Conservation (phyloP, 371 early-diverging fungal species). For the Sporodiniella umbellata region DNA sequence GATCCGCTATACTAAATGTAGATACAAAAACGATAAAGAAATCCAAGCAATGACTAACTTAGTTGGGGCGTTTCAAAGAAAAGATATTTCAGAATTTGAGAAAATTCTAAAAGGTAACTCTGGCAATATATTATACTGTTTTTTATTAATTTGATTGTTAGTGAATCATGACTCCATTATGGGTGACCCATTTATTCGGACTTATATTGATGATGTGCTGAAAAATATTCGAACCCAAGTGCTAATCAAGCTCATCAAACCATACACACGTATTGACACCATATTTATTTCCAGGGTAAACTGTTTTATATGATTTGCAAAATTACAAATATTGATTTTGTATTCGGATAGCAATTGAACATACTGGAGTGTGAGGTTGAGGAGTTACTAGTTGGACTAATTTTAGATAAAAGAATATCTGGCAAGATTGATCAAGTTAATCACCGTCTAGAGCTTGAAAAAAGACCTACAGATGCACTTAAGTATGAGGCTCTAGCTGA, state of each 20-base stretch:
- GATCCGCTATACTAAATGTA: slow-evolving; percentile 14
- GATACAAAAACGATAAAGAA: slow-evolving; percentile 86
- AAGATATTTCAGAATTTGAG: slow-evolving; percentile 86
- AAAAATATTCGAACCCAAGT: slow-evolving; percentile 89
- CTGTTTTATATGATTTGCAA: not conserved
- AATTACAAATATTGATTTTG: not conserved
- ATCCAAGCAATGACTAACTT: slow-evolving; percentile 91
- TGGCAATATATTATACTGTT: not conserved
- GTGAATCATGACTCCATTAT: slow-evolving; percentile 75
- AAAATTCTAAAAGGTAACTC: slow-evolving; percentile 61
- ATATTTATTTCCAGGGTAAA: slow-evolving; percentile 73
- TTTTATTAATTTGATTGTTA: slow-evolving; percentile 11
- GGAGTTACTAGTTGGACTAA: slow-evolving; percentile 78
- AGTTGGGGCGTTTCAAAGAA: slow-evolving; percentile 86
- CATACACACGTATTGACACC: slow-evolving; percentile 88
- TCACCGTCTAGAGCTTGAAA: slow-evolving; percentile 63
- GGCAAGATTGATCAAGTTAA: slow-evolving; percentile 89
- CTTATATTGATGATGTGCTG: slow-evolving; percentile 87
- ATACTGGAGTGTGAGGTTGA: slow-evolving; percentile 77
- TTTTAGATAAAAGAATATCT: slow-evolving; percentile 80
- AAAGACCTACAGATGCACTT: slow-evolving; percentile 62
- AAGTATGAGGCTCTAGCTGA: slow-evolving; percentile 73
- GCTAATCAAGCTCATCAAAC: slow-evolving; percentile 77
- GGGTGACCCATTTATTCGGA: slow-evolving; percentile 86
- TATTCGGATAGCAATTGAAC: slow-evolving; percentile 62